Base-by-base conservation (phyloP, 2,329 filamentous ascomycete species). In the Aspergillus sp. region DNA sequence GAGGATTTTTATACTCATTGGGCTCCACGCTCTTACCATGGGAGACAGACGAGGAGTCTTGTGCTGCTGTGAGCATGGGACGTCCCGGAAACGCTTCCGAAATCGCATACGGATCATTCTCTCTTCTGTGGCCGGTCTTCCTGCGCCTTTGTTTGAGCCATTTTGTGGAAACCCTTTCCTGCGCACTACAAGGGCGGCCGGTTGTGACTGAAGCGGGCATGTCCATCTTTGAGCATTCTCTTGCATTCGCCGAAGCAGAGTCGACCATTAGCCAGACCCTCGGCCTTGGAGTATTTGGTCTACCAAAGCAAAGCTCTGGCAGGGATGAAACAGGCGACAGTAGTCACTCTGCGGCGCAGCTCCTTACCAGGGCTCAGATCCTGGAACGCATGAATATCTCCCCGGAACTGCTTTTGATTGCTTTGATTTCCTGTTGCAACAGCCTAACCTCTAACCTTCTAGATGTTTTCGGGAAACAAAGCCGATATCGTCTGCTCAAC, bases 201-300 rank as follows among this genome's bases (percentile, higher is more conserved):
- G 83, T 90, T 0, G 84, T 88, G 57, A 88, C 89, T 0, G 94
- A 97, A 73, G 95, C 91, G 1, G 92, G 91, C 16, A 96, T 97
- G 89, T 96, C 92, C 0, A 82, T 97, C 2, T 96, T 97, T 64
- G 94, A 99, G 69, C 92, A 97, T 66, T 97, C 92, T 0, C 79
- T 99, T 7, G 93, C 93, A 2, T 99, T 97, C 74, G 91, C 93
- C 10, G 94, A 99, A 71, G 93, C 93, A 7, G 94, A 99, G 69
- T 88, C 89, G 25, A 88, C 92, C 58, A 86, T 97, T 43, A 87
- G 86, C 62, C 89, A 87, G 59, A 88, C 91, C 47, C 81, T 96
- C 13, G 87, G 87, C 11, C 84, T 91, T 70, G 85, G 87, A 0
- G 63, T 84, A 1, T 87, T 89, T 63, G 78, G 81, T 20, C 65